A percentile compares a stretch with the other conserved stretches of the same genome.
Evolutionary conservation across 768 basidiomycete species (phyloP).

Genomic region (Hortiboletus flavorubellus): DNA sequence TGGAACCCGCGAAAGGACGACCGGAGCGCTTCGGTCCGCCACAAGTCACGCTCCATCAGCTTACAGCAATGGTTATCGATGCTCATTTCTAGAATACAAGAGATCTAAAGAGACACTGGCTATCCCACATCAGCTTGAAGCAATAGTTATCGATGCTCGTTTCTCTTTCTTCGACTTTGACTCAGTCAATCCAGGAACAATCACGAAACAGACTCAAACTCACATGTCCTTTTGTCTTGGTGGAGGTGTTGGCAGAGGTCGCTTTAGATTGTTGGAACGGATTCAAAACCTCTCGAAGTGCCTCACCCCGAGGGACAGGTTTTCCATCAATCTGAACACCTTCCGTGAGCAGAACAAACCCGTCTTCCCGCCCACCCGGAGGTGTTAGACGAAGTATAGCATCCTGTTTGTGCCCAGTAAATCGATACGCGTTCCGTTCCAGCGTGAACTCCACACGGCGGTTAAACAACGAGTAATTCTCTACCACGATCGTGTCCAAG

Average conservation of each 20-base stretch:
- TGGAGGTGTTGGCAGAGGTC: neutral
- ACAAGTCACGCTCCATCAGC: neutral
- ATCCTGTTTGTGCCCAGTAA: constrained; percentile 19
- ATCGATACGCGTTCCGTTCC: constrained; percentile 23
- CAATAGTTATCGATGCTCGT: neutral
- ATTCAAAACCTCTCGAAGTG: constrained; percentile 22
- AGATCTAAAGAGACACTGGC: neutral
- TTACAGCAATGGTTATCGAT: neutral
- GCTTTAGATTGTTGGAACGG: constrained; percentile 10
- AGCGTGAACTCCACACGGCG: constrained; percentile 23
- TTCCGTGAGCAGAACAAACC: constrained; percentile 21
- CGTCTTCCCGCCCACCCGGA: constrained; percentile 14
- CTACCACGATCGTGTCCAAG: constrained; percentile 26
- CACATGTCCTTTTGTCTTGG: constrained; percentile 17
- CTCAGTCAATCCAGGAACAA: constrained; percentile 4
- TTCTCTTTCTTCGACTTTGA: constrained; percentile 20
- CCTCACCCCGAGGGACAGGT: constrained; percentile 15
- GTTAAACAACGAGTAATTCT: constrained; percentile 21
- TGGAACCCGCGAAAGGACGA: neutral
- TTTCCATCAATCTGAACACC: constrained; percentile 27
- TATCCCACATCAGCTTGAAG: constrained; percentile 6
- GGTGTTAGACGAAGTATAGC: constrained; percentile 19
- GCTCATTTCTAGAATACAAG: constrained; percentile 2
- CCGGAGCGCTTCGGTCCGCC: too few relatives aligned
- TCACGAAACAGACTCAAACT: constrained; percentile 1